Evolutionary conservation across 768 basidiomycete species (phyloP).

Genomic region (Phlebiopsis flavidoalba): DNA sequence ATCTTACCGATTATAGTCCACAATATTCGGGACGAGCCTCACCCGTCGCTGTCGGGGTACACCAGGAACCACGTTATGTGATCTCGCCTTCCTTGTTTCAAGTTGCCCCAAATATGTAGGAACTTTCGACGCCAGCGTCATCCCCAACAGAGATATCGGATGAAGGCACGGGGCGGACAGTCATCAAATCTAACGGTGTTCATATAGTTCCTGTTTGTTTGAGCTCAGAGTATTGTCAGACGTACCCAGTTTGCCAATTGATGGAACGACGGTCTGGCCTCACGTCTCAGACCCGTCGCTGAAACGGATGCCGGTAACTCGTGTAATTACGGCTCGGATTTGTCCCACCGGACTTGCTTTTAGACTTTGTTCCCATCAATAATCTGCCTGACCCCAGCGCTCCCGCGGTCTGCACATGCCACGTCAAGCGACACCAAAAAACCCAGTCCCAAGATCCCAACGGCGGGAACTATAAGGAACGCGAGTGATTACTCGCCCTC

Average conservation of each 20-base stretch:
- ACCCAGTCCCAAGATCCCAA: too few relatives aligned
- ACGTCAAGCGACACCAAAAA: background rate
- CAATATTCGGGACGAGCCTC: conserved; percentile 48
- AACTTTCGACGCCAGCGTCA: conserved; percentile 37
- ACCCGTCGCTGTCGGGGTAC: conserved; percentile 45
- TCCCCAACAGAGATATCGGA: conserved; percentile 37
- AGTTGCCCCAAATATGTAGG: conserved; percentile 56
- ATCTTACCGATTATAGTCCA: conserved; percentile 50
- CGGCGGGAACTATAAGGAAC: background rate
- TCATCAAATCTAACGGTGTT: conserved; percentile 8
- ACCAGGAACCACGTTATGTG: too few relatives aligned
- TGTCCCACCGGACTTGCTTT: conserved; percentile 54
- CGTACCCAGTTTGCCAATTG: conserved; percentile 23
- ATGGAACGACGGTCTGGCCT: conserved; percentile 25
- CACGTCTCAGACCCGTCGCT: conserved; percentile 18
- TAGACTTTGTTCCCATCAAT: conserved; percentile 66
- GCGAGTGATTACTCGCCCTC: too few relatives aligned
- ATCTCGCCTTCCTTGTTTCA: conserved; percentile 64
- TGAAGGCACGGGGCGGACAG: background rate
- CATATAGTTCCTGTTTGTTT: background rate
- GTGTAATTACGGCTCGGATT: conserved; percentile 23
- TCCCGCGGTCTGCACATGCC: conserved; percentile 43
- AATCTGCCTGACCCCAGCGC: conserved; percentile 56
- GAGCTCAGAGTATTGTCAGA: background rate
- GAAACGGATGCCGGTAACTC: conserved; percentile 17